Evolutionary conservation across 176 grass and related monocot species (phyloP), one percentile per base, ranked within the genome.

Genomic region (Raddia distichophylla): DNA sequence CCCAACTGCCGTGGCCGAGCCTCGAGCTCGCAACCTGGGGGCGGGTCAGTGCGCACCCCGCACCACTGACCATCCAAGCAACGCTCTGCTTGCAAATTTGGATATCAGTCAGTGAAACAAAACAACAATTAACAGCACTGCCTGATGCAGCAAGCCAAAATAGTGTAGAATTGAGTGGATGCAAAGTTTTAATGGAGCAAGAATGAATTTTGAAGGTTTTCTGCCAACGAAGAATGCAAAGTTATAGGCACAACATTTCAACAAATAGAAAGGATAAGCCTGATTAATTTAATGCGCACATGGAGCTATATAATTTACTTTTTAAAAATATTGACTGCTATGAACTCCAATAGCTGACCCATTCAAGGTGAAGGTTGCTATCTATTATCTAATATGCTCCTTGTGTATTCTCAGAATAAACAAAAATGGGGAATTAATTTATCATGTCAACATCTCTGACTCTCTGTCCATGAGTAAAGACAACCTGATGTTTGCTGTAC

Each of bases 281-380:
- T 55, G n/a, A 65, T 70, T 42, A 58, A 46, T 64, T 64, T 70
- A 46, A 22, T 64, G 45, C 19, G 4, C 8, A 11, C 11, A 44
- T 11, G 7, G 6, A 79, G 8, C 51, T 64, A 7, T 19, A 72
- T 5, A 13, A 35, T 56, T 12, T 6, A 34, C 20, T 47, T 34
- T 46, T 47, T 19, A 22, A 65, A 80, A 74, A 0, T 18, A 67
- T 15, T 40, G 54, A 11, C 17, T 15, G 27, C 8, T 17, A 80
- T 11, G 53, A 52, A 52, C 19, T 73, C 32, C 33, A 74, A 2
- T 14, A 73, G 8, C 68, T 42, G 67, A 83, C 51, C 53, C 51
- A 67, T 79, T 74, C 72, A 79, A 75, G 61, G 43, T 69, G 74
- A 71, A 40, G 32, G 57, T 55, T 49, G 58, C 8, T 44, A 81